Evolutionary conservation across 78 protist genomes (phyloP), one percentile per base, ranked within the genome.

Genomic region (Chrysochromulina parva): DNA sequence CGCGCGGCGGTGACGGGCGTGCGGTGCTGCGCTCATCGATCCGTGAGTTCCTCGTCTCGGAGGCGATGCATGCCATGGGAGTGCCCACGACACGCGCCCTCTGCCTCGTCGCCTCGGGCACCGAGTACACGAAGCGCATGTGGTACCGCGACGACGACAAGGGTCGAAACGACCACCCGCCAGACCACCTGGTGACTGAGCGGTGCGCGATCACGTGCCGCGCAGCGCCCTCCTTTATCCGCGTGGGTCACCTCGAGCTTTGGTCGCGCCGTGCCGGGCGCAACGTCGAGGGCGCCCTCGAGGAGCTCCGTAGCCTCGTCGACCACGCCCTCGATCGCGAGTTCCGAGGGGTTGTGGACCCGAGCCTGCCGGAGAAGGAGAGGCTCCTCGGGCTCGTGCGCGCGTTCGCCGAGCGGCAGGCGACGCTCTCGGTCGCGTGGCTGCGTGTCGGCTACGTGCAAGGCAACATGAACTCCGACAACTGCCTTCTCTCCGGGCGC

Each of bases 1-100:
- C 95, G 26, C 93, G 98, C 38, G 50, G 59, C 19, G 98, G 92
- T 38, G 98, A 97, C 57, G 98, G 98, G 4, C 91, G 98, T 22
- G 94, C 94, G 13, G 97, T 97, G 58, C 88, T 96, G 57, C 94
- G 98, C n/a, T 93, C 96, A 54, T 80, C 94, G 50, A 57, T 96
- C 20, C 93, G 98, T 10, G 98, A 96, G 95, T 96, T 86, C 89
- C 69, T 95, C 19, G 92, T 90, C 52, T 65, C 92, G 22, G 97
- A 96, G 78, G 94, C 95, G 26, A 95, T 96, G 97, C 59, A 38
- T 48, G 73, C 53, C 50, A 88, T 96, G 59, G 93, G 93, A 19
- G 71, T 96, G 1, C 95, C 97, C 9, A 96, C 97, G 1, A 91
- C 96, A 5, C 81, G 98, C 57, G 94, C 97, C 14, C 94, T 82